Percentiles rank a stretch among this genome's conserved stretches.
Conservation (phyloP, 2,329 filamentous ascomycete species). For the Grosmannia serpens region DNA sequence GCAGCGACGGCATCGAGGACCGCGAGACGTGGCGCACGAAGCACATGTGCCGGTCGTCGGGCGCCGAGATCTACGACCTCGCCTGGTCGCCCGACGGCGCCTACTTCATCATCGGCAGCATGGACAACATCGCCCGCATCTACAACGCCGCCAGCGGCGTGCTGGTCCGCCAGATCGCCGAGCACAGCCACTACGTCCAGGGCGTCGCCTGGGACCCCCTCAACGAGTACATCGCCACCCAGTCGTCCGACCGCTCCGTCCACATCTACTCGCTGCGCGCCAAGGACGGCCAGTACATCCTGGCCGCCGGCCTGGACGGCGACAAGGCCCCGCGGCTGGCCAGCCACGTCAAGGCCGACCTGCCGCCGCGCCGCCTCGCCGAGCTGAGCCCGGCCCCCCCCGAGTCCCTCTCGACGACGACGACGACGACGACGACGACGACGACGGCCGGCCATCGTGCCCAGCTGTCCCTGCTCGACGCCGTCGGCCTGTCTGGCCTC, state of each 20-base stretch:
- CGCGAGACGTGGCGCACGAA: conserved; percentile 96
- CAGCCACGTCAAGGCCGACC: conserved; percentile 69
- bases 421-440: background rate
- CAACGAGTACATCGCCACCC: conserved; percentile 95
- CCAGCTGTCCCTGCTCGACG: conserved; percentile 46
- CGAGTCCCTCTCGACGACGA: conserved; percentile 32
- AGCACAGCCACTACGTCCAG: conserved; percentile 97
- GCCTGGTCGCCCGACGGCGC: conserved; percentile 97
- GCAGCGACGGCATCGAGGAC: conserved; percentile 78
- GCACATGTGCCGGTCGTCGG: conserved; percentile 92
- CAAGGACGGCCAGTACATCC: conserved; percentile 88
- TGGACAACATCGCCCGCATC: conserved; percentile 97
- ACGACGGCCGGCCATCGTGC: conserved; percentile 39
- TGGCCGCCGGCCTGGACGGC: conserved; percentile 45
- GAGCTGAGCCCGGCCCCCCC: conserved; percentile 87
- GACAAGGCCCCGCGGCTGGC: conserved; percentile 68
- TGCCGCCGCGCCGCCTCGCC: conserved; percentile 82
- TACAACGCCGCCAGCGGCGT: conserved; percentile 70
- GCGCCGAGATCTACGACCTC: conserved; percentile 93
- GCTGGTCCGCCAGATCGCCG: conserved; percentile 82
- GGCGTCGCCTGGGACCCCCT: conserved; percentile 96
- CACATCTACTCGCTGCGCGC: conserved; percentile 95
- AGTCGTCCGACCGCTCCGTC: conserved; percentile 94
- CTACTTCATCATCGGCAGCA: conserved; percentile 96
- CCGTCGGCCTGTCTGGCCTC: too few species aligned